Evolutionary conservation across 768 basidiomycete genomes (phyloP), one percentile per base, ranked within the genome.

Genomic region (Rickenella mellea): DNA sequence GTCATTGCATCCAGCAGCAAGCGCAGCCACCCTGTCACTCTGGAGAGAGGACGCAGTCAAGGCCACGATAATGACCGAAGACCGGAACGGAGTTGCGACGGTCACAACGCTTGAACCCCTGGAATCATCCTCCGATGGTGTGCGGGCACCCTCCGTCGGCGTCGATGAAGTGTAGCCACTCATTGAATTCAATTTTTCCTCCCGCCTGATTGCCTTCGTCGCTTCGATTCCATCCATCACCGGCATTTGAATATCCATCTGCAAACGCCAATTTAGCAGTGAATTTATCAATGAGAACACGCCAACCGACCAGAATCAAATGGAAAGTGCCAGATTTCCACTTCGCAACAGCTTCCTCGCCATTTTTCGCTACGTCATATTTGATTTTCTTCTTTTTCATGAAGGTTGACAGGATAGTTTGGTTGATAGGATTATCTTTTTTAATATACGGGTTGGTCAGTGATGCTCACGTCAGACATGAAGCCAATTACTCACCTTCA

Each of bases 211-310:
- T 59, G 93, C 88, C 53, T 91, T 92, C 3, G 96, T 99, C 6
- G 96, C 96, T 57, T 89, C 79, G 38, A 98, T 96, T 26, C 96
- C 96, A 61, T 94, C 90, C 87, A 96, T 98, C 51, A 98, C 82
- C 7, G 96, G 96, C 78, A 99, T 92, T 63, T 98, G 94, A 41
- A 99, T 98, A 66, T 99, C 96, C 96, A 99, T 99, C 94, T 97
- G 50, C 3, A 45, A 22, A 26, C 28, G 40, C 37, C 49, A 36
- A n/a, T 27, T 38, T 59, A 27, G 57, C 44, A 19, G 47, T 26
- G 27, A 43, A 28, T 10, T 12, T 20, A 28, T 27, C 19, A 15
- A 32, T n/a, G 30, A 32, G 28, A 19, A 26, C n/a, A 44, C 42
- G 27, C 25, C 14, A 9, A 68, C 87, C 50, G 48, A 96, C 94